Evolutionary conservation across 768 basidiomycete genomes (phyloP).

Genomic region (Tricholoma bakamatsutake): DNA sequence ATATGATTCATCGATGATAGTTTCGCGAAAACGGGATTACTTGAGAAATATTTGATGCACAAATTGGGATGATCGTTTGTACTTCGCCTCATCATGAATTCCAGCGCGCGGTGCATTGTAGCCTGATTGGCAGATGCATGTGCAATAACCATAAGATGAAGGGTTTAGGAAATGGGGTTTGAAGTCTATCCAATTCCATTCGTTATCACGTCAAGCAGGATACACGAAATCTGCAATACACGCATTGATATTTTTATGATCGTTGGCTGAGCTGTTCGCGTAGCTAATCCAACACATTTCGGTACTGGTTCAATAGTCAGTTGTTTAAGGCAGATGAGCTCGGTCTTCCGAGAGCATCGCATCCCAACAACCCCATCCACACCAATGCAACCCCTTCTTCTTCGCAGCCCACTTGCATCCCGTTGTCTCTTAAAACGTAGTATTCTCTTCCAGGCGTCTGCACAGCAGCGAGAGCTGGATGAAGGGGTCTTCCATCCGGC

Average conservation of each 20-base stretch:
- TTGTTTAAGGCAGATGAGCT: not conserved
- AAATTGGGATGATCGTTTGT: not conserved
- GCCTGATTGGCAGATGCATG: not conserved
- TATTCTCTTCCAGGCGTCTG: constrained; percentile 69
- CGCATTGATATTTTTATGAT: not conserved
- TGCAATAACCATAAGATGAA: not conserved
- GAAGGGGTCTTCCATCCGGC: constrained; percentile 36
- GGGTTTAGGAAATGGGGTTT: not conserved
- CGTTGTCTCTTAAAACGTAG: constrained; percentile 66
- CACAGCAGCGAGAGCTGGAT: constrained; percentile 59
- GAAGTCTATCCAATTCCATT: not conserved
- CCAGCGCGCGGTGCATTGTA: not conserved
- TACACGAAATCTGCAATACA: not conserved
- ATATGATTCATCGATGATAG: not conserved
- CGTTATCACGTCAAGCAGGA: not conserved
- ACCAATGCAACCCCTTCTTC: constrained; percentile 61
- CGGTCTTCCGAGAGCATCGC: constrained; percentile 20
- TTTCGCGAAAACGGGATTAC: constrained; percentile 11
- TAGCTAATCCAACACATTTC: not conserved
- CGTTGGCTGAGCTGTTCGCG: not conserved
- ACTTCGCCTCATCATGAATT: not conserved
- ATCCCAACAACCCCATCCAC: constrained; percentile 58
- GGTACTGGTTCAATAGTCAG: not conserved
- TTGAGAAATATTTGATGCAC: constrained; percentile 2
- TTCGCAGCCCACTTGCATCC: constrained; percentile 71